Base-by-base conservation (phyloP, 176 grass and related monocot species). In the Triticum urartu region DNA sequence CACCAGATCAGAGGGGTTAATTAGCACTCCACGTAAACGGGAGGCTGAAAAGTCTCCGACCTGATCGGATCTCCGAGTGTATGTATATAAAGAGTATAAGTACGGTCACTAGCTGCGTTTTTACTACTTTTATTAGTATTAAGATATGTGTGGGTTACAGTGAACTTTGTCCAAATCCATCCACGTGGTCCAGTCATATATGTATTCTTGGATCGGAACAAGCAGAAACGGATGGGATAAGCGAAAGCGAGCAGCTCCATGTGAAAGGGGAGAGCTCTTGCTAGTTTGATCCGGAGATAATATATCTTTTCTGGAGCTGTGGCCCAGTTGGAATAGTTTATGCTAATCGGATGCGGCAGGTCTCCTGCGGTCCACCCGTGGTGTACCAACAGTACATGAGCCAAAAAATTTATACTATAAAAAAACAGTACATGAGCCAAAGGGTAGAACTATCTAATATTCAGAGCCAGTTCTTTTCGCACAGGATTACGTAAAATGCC, bases 21-120 rank as follows among this genome's bases (percentile, higher is more conserved):
- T 48, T 22, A n/a, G 38, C 4, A 36, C 15, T 78, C 72, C 84
- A 78, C 88, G 64, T 86, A 81, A 86, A 73, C 74, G 24, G 30
- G 32, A 25, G 42, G 42, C 64, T 78, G 89, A 25, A 38, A 87
- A 73, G 73, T 73, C 33, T 39, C 11, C 71, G 17, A 11, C 24
- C 40, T 79, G 43, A 67, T 86, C 59, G 7, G 52, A 84, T 84
- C 58, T 64, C 56, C 22, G 48, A 52, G 14, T 15, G 11, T 36
- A 26, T 64, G 48, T 15, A 24, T 36, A 25, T 64, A 65, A 21
- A 73, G 1, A 84, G 1, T 58, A 75, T 15, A 52, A 52, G 48
- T 52, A 17, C 48, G 48, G 48, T 52, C 58, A 69, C 13, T 35
- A 26, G 5, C 36, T 47, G 22, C 5, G 18, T 9, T 79, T 34